A percentile compares a stretch with the other conserved stretches of the same genome.
Conservation (phyloP, 2,329 filamentous ascomycete species). For the Tolypocladium tropicale region DNA sequence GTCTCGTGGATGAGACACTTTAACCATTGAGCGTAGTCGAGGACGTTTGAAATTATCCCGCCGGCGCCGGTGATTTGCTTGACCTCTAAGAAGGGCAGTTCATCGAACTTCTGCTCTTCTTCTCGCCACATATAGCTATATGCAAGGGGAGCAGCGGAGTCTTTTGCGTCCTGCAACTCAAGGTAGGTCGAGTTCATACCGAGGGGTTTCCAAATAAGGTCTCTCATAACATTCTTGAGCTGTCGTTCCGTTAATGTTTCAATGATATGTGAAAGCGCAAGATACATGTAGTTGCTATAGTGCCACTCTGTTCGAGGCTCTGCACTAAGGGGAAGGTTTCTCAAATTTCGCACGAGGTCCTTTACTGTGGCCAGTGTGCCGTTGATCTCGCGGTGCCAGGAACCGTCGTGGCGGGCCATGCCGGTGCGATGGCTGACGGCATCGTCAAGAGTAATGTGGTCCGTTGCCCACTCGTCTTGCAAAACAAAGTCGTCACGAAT, state of each 20-base stretch:
- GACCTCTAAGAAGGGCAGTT: slow-evolving; percentile 14
- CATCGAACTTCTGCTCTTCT: slow-evolving; percentile 8
- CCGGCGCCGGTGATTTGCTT: slow-evolving; percentile 28
- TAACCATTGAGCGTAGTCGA: slow-evolving; percentile 43
- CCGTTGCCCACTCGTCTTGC: slow-evolving; percentile 30
- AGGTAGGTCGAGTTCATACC: slow-evolving; percentile 33
- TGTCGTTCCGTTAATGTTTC: slow-evolving; percentile 25
- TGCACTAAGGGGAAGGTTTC: slow-evolving; percentile 30
- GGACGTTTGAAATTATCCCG: slow-evolving; percentile 31
- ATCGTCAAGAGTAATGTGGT: slow-evolving; percentile 42
- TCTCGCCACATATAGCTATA: slow-evolving; percentile 30
- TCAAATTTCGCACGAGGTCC: slow-evolving; percentile 29
- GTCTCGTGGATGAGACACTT: slow-evolving; percentile 29
- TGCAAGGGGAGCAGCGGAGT: slow-evolving; percentile 21
- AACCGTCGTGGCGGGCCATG: slow-evolving; percentile 29
- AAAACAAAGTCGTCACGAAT: slow-evolving; percentile 42
- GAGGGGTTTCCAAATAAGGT: slow-evolving; percentile 32
- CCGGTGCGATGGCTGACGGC: slow-evolving; percentile 41
- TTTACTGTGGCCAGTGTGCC: slow-evolving; percentile 17
- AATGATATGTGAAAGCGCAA: slow-evolving; percentile 30
- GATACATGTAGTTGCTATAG: slow-evolving; percentile 42
- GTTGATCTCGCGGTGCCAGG: slow-evolving; percentile 12
- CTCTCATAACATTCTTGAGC: slow-evolving; percentile 28
- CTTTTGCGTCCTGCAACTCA: slow-evolving; percentile 13
- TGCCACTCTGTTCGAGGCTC: slow-evolving; percentile 33